A percentile compares a stretch with the other conserved stretches of the same genome.
Conservation (phyloP, 306 rosid genomes). For the Cicer bijugum region DNA sequence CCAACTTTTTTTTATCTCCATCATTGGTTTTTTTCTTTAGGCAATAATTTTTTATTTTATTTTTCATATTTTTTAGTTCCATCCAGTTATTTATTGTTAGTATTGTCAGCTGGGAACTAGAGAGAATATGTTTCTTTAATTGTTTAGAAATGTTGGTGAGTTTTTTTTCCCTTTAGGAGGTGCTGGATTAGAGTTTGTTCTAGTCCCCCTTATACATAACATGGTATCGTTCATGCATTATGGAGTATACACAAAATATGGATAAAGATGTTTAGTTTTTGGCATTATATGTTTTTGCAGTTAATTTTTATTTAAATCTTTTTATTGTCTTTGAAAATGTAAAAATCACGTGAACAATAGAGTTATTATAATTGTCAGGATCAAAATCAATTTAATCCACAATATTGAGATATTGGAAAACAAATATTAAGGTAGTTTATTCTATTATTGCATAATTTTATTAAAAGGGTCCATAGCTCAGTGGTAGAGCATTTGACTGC, state of each 20-base stretch:
- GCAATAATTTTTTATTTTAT: neutral
- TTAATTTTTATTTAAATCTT: too few relatives aligned
- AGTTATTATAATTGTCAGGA: too few relatives aligned
- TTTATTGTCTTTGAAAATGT: too few relatives aligned
- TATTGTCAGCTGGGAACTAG: conserved; percentile 31
- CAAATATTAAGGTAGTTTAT: neutral
- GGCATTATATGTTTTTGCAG: neutral
- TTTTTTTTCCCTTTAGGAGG: neutral
- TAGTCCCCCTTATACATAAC: conserved; percentile 3
- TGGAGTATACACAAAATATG: neutral
- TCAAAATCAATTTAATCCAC: too few relatives aligned
- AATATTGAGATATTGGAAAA: too few relatives aligned
- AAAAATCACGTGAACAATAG: too few relatives aligned
- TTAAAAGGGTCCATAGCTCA: neutral
- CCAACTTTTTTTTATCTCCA: conserved; percentile 24
- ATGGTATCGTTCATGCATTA: conserved; percentile 35
- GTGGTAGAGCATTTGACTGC: conserved; percentile 23
- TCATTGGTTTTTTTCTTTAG: conserved; percentile 2
- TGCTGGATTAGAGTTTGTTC: conserved; percentile 27
- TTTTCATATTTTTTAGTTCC: conserved; percentile 5
- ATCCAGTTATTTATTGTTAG: conserved; percentile 20
- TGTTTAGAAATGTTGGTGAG: conserved; percentile 29
- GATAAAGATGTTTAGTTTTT: neutral
- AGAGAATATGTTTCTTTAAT: conserved; percentile 1
- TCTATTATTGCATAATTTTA: accelerated